Evolutionary conservation across 2,329 filamentous ascomycete genomes (phyloP).

Genomic region (Fusarium hainanense): DNA sequence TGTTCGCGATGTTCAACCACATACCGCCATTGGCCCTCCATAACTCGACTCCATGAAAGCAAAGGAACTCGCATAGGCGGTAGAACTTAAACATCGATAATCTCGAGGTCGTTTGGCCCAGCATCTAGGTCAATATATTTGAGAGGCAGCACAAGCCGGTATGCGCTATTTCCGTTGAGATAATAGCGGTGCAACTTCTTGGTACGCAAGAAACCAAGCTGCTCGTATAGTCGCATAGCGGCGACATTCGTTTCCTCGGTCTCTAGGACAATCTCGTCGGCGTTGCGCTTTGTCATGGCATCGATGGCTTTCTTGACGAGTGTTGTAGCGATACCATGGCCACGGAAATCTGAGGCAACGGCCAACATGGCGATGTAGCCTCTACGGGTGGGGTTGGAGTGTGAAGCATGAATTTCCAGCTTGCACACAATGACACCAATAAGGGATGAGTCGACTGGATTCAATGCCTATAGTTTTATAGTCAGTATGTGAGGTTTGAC

Average conservation of each 20-base stretch:
- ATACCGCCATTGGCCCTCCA: background rate
- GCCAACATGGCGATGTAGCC: constrained; percentile 99
- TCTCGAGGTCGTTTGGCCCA: constrained; percentile 51
- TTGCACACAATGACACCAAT: constrained; percentile 96
- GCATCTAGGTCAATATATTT: constrained; percentile 63
- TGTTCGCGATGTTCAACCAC: background rate
- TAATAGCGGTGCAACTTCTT: constrained; percentile 97
- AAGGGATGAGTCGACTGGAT: constrained; percentile 71
- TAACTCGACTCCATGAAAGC: constrained; percentile 6
- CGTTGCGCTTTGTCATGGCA: constrained; percentile 83
- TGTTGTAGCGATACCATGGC: constrained; percentile 86
- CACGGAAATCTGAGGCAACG: constrained; percentile 82
- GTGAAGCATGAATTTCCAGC: constrained; percentile 87
- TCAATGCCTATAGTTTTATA: constrained; percentile 60
- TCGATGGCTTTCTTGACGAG: constrained; percentile 92
- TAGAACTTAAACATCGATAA: constrained; percentile 36
- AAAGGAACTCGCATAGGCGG: background rate
- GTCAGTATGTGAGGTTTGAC: constrained; percentile 16
- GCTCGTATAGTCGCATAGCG: constrained; percentile 92
- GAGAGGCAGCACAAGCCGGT: constrained; percentile 84
- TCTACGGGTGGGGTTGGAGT: constrained; percentile 77
- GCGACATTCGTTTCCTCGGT: constrained; percentile 93
- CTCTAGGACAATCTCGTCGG: constrained; percentile 95
- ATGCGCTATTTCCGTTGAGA: constrained; percentile 94
- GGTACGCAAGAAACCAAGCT: constrained; percentile 88